Conservation (phyloP, 2,329 filamentous ascomycete species). For the Botryotinia globosa region DNA sequence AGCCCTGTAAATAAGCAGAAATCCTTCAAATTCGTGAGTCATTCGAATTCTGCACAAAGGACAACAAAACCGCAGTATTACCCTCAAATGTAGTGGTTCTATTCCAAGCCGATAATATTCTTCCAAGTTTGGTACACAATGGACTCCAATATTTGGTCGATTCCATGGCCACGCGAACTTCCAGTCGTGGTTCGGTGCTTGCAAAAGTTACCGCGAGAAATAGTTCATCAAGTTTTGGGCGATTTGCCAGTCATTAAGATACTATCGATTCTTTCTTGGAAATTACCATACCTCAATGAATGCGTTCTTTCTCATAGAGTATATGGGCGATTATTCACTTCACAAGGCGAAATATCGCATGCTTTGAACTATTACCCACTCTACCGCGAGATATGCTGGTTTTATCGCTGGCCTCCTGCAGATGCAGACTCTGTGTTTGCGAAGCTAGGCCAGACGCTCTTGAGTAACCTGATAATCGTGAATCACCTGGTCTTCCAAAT, state of each 20-base stretch:
- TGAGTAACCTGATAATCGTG: not conserved
- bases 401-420: not conserved
- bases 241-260: conserved; percentile 22
- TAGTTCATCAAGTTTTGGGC: conserved; percentile 23
- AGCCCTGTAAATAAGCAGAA: not conserved
- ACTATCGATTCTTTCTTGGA: conserved; percentile 20
- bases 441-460: not conserved
- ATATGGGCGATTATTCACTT: not conserved
- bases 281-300: not conserved
- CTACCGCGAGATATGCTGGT: conserved; percentile 11
- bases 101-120: not conserved
- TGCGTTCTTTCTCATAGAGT: conserved; percentile 6
- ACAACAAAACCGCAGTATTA: not conserved
- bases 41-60: not conserved
- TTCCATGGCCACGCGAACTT: conserved; percentile 9
- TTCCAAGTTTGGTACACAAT: not conserved
- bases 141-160: not conserved
- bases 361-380: not conserved
- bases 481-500: not conserved
- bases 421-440: not conserved
- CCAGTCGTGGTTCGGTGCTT: conserved; percentile 18
- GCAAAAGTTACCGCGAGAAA: conserved; percentile 21
- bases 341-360: not conserved
- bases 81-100: not conserved
- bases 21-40: not conserved